Conservation (phyloP, 2,329 filamentous ascomycete genomes). For the Aspergillus ibericus region DNA sequence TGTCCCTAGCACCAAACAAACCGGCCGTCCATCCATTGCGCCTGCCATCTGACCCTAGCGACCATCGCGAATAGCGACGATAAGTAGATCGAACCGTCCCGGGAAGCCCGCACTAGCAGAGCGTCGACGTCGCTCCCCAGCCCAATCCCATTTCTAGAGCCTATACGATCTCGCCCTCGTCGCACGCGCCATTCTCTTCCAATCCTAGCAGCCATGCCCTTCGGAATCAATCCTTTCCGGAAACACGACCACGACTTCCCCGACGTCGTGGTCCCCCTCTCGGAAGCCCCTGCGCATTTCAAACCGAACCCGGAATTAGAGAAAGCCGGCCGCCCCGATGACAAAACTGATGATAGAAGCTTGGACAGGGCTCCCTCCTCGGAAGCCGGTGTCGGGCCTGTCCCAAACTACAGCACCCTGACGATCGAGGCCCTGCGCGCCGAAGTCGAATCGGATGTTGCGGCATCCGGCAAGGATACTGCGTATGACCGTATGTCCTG, state of each 20-base stretch:
- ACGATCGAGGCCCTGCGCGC: slow-evolving; percentile 69
- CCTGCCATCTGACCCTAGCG: slow-evolving; percentile 9
- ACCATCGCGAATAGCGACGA: not conserved
- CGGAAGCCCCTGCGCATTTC: slow-evolving; percentile 42
- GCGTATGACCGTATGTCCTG: slow-evolving; percentile 71
- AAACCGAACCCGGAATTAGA: slow-evolving; percentile 17
- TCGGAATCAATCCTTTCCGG: slow-evolving; percentile 51
- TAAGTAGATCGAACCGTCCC: not conserved
- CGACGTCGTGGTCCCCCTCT: slow-evolving; percentile 53
- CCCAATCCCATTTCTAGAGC: not conserved
- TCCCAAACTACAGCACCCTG: slow-evolving; percentile 47
- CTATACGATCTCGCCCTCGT: not conserved
- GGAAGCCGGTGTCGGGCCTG: slow-evolving; percentile 40
- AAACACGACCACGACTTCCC: slow-evolving; percentile 53
- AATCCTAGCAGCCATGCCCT: slow-evolving; percentile 28
- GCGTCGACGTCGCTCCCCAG: not conserved
- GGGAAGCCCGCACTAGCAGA: not conserved
- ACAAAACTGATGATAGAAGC: slow-evolving; percentile 37
- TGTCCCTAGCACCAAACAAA: not conserved
- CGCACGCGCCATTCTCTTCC: slow-evolving; percentile 2
- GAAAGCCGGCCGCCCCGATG: slow-evolving; percentile 34
- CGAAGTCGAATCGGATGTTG: slow-evolving; percentile 63
- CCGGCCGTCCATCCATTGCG: slow-evolving; percentile 6
- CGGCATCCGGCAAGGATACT: slow-evolving; percentile 59
- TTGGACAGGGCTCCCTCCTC: slow-evolving; percentile 34